A percentile compares a stretch with the other conserved stretches of the same genome.
Conservation (phyloP, 306 rosid genomes). For the Glycyrrhiza uralensis region DNA sequence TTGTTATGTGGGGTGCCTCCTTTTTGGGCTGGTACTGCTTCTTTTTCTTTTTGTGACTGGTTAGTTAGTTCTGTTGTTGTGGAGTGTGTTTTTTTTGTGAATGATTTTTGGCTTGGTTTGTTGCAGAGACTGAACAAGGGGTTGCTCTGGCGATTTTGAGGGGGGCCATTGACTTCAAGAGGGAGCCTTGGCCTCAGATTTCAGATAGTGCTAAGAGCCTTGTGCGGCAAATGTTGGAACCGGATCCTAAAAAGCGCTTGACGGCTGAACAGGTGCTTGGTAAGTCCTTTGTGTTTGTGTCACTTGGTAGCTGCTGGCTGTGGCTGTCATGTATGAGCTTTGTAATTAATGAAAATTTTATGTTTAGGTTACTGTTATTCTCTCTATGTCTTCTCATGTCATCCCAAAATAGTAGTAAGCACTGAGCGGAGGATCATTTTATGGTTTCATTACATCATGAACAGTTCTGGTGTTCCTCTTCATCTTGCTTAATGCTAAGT, state of each 20-base stretch:
- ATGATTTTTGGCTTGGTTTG: slow-evolving; percentile 12
- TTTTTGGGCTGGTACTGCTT: slow-evolving; percentile 76
- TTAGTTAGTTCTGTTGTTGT: neutral
- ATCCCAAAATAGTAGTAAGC: neutral
- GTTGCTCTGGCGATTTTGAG: slow-evolving; percentile 96
- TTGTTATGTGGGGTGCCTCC: slow-evolving; percentile 90
- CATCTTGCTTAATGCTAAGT: neutral
- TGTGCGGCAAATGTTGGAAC: slow-evolving; percentile 88
- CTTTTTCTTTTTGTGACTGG: neutral
- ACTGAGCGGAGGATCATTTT: neutral
- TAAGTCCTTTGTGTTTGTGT: slow-evolving; percentile 40
- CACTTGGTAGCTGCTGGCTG: neutral
- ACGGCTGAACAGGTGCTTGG: slow-evolving; percentile 98
- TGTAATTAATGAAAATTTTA: neutral
- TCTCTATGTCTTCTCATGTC: neutral
- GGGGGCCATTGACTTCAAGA: slow-evolving; percentile 92
- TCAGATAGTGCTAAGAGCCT: slow-evolving; percentile 96
- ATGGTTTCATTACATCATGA: neutral
- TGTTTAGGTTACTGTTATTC: neutral
- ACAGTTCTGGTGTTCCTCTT: neutral
- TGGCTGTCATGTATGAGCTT: neutral
- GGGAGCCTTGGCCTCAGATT: slow-evolving; percentile 99
- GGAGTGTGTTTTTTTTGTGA: neutral
- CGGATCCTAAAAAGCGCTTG: slow-evolving; percentile 83
- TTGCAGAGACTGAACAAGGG: slow-evolving; percentile 84